phyloP scores from a whole-genome alignment of 2,329 filamentous ascomycete genomes.

The Byssochlamys sp. region DNA sequence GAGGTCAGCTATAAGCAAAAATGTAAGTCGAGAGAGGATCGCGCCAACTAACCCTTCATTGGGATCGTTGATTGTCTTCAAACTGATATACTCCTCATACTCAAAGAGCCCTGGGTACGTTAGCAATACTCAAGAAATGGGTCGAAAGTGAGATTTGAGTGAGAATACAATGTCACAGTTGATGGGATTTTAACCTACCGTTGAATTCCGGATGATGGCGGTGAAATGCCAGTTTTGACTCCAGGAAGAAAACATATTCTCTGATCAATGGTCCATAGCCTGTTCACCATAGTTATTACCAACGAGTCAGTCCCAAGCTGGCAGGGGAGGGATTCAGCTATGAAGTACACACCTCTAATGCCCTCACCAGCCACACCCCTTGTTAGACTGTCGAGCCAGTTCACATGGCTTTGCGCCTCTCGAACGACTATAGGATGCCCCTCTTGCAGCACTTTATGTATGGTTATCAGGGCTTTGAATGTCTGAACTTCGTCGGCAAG shows the following conservation, averaged over 20 bases:
- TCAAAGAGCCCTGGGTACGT: constrained; percentile 64
- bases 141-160: background rate
- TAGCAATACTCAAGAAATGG: constrained; percentile 1
- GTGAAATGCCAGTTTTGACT: constrained; percentile 93
- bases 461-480: constrained; percentile 93
- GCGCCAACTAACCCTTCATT: constrained; percentile 66
- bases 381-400: constrained; percentile 87
- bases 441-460: constrained; percentile 96
- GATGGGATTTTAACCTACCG: constrained; percentile 41
- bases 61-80: constrained; percentile 96
- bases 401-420: constrained; percentile 78
- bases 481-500: constrained; percentile 97
- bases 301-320: background rate
- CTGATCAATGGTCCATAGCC: constrained; percentile 83
- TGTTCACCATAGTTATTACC: constrained; percentile 14
- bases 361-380: constrained; percentile 75
- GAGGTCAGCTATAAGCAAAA: constrained; percentile 13
- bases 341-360: constrained; percentile 53
- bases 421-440: constrained; percentile 79
- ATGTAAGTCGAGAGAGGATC: background rate
- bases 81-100: constrained; percentile 95
- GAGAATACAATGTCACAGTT: background rate
- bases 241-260: constrained; percentile 92
- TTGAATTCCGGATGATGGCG: constrained; percentile 96
- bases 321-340: background rate